These are phyloP conservation scores for Hypocrella siamensis DNA, from an alignment of 2,329 filamentous ascomycete species.

Conservation along the genomic window DNA sequence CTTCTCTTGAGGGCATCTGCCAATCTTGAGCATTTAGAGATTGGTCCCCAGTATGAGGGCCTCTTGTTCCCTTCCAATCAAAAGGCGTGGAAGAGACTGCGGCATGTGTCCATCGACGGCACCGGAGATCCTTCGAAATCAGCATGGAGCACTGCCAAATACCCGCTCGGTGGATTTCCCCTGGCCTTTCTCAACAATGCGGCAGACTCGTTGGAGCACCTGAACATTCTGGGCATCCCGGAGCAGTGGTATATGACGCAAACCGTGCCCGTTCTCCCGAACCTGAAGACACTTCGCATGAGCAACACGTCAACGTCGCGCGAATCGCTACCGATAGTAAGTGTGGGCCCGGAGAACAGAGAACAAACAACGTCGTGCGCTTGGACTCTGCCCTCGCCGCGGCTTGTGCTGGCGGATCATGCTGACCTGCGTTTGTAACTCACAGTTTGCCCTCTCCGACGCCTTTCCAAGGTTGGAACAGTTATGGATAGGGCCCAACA, in stretches of 20 bases:
- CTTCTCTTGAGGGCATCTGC: conserved; percentile 11
- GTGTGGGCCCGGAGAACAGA: neutral
- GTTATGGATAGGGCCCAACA: conserved; percentile 12
- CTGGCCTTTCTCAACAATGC: conserved; percentile 6
- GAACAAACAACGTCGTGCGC: too few relatives aligned
- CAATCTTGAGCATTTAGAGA: conserved; percentile 13
- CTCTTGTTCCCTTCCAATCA: conserved; percentile 2
- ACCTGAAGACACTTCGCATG: conserved; percentile 14
- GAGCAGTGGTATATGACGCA: conserved; percentile 6
- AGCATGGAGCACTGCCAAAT: conserved; percentile 3
- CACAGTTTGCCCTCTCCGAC: conserved; percentile 9
- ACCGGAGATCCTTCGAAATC: conserved; percentile 4
- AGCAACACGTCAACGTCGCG: conserved; percentile 6
- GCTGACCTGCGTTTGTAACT: too few relatives aligned
- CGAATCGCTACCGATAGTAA: conserved; percentile 1
- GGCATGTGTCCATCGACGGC: conserved; percentile 4
- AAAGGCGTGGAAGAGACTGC: conserved; percentile 4
- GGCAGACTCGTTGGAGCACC: conserved; percentile 7
- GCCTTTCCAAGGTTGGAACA: conserved; percentile 14
- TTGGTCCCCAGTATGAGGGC: conserved; percentile 5
- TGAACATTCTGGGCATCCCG: conserved; percentile 10
- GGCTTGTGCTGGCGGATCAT: too few relatives aligned
- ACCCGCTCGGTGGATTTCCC: conserved; percentile 2
- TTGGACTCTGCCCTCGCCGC: too few relatives aligned
- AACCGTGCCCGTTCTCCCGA: conserved; percentile 10